These are phyloP conservation scores for Physaria fendleri DNA, from an alignment of 345 rosid genomes.

Conservation along the genomic window DNA sequence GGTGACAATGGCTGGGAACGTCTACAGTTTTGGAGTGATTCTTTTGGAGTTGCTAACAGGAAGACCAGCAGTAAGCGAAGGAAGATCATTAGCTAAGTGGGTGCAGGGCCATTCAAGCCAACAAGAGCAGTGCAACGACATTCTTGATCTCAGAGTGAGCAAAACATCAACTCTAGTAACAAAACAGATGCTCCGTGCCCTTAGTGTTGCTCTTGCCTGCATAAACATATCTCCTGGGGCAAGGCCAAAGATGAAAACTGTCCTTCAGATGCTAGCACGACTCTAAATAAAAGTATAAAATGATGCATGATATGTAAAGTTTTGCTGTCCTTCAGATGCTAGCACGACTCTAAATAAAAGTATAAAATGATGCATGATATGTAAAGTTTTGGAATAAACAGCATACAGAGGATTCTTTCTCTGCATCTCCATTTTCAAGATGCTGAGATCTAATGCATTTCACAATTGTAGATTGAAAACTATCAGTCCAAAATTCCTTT, in stretches of 20 bases:
- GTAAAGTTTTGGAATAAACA: slow-evolving; percentile 1
- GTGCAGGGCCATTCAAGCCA: slow-evolving; percentile 42
- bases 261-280: slow-evolving; percentile 57
- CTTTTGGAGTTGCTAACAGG: slow-evolving; percentile 81
- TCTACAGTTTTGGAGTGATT: slow-evolving; percentile 75
- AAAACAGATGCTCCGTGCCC: slow-evolving; percentile 71
- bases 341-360: slow-evolving; percentile 37
- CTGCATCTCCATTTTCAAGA: slow-evolving; percentile 12
- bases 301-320: neutral
- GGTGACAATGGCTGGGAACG: slow-evolving; percentile 72
- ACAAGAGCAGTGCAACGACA: slow-evolving; percentile 45
- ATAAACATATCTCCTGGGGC: slow-evolving; percentile 54
- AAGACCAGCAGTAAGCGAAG: slow-evolving; percentile 63
- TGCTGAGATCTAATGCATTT: slow-evolving; percentile 6
- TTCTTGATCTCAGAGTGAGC: slow-evolving; percentile 63
- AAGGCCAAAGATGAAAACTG: slow-evolving; percentile 85
- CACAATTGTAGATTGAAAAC: neutral
- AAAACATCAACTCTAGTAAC: slow-evolving; percentile 46
- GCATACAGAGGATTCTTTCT: neutral
- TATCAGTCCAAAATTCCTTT: no score
- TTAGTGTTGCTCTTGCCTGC: slow-evolving; percentile 67
- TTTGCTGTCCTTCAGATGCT: slow-evolving; percentile 55
- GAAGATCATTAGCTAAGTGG: slow-evolving; percentile 76
- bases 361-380: neutral
- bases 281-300: slow-evolving; percentile 29